Conservation (phyloP, 2,329 filamentous ascomycete genomes). For the Neopestalotiopsis sp. region DNA sequence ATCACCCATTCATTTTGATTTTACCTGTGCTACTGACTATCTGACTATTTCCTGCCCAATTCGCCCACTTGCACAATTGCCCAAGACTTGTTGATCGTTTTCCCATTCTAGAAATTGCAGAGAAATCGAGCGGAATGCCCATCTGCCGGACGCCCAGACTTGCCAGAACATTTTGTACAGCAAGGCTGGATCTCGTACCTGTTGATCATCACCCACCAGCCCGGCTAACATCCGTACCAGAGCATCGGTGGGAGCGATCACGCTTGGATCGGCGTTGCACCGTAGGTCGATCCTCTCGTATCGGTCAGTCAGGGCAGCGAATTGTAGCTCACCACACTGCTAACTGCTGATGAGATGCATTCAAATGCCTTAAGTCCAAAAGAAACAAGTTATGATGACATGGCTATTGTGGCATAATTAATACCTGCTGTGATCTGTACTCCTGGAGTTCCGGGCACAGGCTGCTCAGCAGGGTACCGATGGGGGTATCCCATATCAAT, state of each 20-base stretch:
- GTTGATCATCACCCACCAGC: not conserved
- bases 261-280: not conserved
- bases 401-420: not conserved
- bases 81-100: not conserved
- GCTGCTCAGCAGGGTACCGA: not conserved
- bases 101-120: not conserved
- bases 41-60: not conserved
- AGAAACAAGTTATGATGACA: not conserved
- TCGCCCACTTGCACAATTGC: not conserved
- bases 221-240: not conserved
- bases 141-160: not conserved
- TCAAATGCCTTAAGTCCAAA: not conserved
- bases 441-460: not conserved
- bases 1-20: not conserved
- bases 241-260: not conserved
- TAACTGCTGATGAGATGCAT: not conserved
- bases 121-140: not conserved
- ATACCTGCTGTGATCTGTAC: not conserved
- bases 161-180: not conserved
- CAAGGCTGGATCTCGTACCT: not conserved
- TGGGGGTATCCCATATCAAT: not conserved
- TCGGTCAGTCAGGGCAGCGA: not conserved
- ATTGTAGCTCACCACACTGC: not conserved
- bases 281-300: not conserved
- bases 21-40: not conserved